These are phyloP conservation scores for Bassia scoparia DNA, from an alignment of 148 eudicot species.

Conservation along the genomic window DNA sequence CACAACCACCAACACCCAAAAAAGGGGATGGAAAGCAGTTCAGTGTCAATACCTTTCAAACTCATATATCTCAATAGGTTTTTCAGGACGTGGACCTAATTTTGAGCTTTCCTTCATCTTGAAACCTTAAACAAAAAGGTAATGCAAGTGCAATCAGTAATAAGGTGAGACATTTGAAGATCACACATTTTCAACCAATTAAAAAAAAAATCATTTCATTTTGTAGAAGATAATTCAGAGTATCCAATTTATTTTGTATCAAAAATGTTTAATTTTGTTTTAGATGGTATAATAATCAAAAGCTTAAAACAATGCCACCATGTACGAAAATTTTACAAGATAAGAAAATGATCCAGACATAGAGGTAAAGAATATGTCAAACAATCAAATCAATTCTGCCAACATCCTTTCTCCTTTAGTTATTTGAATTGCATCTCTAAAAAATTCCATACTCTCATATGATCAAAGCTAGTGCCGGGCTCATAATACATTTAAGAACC, in stretches of 20 bases:
- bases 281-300: too few relatives aligned
- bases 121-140: constrained; percentile 46
- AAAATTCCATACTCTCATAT: not conserved
- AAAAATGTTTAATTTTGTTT: too few relatives aligned
- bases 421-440: not conserved
- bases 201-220: too few relatives aligned
- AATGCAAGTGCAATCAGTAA: not conserved
- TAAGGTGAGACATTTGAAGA: not conserved
- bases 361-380: not conserved
- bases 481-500: not conserved
- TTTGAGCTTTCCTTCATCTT: constrained; percentile 79
- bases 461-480: not conserved
- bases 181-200: too few relatives aligned
- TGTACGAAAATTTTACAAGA: too few relatives aligned
- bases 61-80: constrained; percentile 92
- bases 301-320: too few relatives aligned
- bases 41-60: constrained; percentile 64
- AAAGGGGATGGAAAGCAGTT: not conserved
- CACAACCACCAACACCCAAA: not conserved
- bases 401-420: not conserved
- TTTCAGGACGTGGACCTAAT: constrained; percentile 88
- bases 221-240: too few relatives aligned
- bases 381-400: not conserved
- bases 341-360: not conserved
- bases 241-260: too few relatives aligned